Conservation (phyloP, 257 asterid genomes). For the Orobanche coerulescens region DNA sequence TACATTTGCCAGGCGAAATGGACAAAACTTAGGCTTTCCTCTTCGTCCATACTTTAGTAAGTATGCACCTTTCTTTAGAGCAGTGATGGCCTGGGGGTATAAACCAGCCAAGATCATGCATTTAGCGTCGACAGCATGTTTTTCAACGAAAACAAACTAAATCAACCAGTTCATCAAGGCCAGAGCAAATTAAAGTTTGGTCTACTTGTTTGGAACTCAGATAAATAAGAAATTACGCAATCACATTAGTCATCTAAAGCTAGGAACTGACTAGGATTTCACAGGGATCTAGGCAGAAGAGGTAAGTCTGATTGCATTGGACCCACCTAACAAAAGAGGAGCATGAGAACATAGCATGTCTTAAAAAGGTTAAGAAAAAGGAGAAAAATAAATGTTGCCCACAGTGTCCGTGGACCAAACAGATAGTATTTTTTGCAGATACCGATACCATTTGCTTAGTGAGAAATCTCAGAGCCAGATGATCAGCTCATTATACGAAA, state of each 20-base stretch:
- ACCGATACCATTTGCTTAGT: no score
- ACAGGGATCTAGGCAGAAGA: constrained; percentile 8
- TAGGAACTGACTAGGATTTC: not conserved
- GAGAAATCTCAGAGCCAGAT: not conserved
- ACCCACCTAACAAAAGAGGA: not conserved
- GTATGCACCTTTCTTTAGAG: constrained; percentile 85
- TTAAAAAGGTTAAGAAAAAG: not conserved
- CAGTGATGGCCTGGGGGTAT: constrained; percentile 67
- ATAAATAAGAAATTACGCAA: constrained; percentile 7
- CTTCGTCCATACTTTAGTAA: constrained; percentile 87
- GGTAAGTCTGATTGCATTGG: not conserved
- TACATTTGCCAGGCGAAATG: constrained; percentile 88
- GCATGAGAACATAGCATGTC: not conserved
- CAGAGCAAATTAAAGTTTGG: not conserved
- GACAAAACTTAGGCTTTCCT: constrained; percentile 93
- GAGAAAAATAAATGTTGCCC: not conserved
- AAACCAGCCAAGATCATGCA: constrained; percentile 23
- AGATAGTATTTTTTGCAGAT: no score
- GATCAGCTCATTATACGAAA: not conserved
- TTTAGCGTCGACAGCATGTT: constrained; percentile 19
- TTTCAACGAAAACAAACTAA: constrained; percentile 15
- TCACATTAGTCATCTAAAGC: constrained; percentile 2
- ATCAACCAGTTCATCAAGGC: constrained; percentile 7
- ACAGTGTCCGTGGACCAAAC: not conserved
- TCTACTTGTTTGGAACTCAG: not conserved